Base-by-base conservation (phyloP, 1,139 yeast genomes). In the Kodamaea plutei region DNA sequence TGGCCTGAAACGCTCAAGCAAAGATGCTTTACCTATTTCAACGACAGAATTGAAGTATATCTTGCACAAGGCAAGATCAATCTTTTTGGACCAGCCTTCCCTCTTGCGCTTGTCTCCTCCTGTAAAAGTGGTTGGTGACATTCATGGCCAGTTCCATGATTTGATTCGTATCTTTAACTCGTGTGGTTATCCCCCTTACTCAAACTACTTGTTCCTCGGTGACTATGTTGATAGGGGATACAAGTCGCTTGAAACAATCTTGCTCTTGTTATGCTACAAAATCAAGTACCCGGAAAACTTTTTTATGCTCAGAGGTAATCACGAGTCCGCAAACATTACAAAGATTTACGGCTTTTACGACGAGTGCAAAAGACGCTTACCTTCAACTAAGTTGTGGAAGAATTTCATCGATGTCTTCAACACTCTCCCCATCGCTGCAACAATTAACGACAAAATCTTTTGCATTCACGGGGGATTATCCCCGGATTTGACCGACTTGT, bases 401-500 rank as follows among this genome's bases (percentile, higher is more conserved):
- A 52, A 59, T 34, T 78, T 84, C 45, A 73, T 85, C 37, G 95
- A 85, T 54, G 93, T 82, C 2, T 85, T 85, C 66, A 85, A 84
- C 56, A 79, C 88, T 8, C 64, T 85, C 42, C 95, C 95, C 2
- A 77, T 84, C 35, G 95, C 95, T 5, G 95, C 95, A 4, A 77
- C 85, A 4, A 80, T 85, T 45, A 85, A 84, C 31, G 89, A 84
- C 43, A 81, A 81, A 53, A 84, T 85, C 25, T 85, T 85, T 45
- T 84, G 95, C 60, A 84, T 85, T 35, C 95, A 85, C 58, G 95
- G 95, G 20, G 95, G 95, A 4, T 67, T 85, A 27, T 84, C 94
- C 0, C 95, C 95, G 2, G 79, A 78, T 34, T 66, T 85, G 44
- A 65, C 65, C 11, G 71, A 74, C 41, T 61, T 85, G 57, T 69